Evolutionary conservation across 345 rosid species (phyloP).

Genomic region (Pugionium dolabratum): DNA sequence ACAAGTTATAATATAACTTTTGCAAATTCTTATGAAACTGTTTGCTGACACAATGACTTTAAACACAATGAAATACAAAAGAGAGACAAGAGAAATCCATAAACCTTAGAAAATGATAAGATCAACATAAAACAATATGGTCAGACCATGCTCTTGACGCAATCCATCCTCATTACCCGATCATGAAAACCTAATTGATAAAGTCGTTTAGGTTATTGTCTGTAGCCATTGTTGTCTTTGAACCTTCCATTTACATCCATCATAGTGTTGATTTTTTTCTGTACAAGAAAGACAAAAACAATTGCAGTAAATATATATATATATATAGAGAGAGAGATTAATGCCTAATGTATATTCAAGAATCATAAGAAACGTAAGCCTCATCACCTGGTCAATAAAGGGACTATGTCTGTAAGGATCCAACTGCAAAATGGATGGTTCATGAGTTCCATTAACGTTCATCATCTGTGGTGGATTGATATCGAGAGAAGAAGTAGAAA

Average conservation of each 20-base stretch:
- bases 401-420: not conserved
- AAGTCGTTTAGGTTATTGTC: no score
- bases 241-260: not conserved
- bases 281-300: not conserved
- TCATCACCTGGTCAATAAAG: constrained; percentile 22
- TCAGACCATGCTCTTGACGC: not conserved
- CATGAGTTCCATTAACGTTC: not conserved
- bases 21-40: no score
- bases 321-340: no score
- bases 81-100: no score
- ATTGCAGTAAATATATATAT: not conserved
- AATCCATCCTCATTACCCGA: not conserved
- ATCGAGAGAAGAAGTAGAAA: not conserved
- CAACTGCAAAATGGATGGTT: not conserved
- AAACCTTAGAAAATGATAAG: not conserved
- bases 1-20: no score
- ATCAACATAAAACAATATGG: not conserved
- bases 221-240: not conserved
- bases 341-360: not conserved
- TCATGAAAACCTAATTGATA: no score
- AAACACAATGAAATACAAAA: no score
- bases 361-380: not conserved
- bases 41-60: no score
- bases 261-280: not conserved
- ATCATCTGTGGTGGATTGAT: not conserved